These are phyloP conservation scores for Trichoderma cornu-damae DNA, from an alignment of 2,329 filamentous ascomycete genomes.

Conservation along the genomic window DNA sequence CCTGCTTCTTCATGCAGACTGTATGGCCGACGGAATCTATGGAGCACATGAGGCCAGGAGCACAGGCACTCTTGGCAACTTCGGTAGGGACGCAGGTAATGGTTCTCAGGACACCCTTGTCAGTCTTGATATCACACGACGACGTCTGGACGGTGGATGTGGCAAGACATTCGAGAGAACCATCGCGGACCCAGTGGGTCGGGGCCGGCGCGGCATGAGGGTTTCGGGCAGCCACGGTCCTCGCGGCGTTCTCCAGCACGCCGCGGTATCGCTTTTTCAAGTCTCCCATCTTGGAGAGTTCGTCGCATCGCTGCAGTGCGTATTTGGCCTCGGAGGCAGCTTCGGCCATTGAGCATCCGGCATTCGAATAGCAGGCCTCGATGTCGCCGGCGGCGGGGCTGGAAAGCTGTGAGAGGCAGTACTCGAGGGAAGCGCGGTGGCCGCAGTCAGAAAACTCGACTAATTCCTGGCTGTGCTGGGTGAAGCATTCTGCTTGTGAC, in stretches of 20 bases:
- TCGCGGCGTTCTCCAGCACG: not conserved
- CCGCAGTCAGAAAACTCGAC: slow-evolving; percentile 41
- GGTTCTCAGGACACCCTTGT: slow-evolving; percentile 32
- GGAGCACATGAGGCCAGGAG: slow-evolving; percentile 41
- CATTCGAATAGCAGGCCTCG: slow-evolving; percentile 34
- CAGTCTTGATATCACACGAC: slow-evolving; percentile 38
- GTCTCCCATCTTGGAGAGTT: slow-evolving; percentile 26
- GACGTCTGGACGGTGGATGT: slow-evolving; percentile 34
- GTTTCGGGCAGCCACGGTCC: slow-evolving; percentile 17
- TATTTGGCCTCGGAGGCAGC: slow-evolving; percentile 29
- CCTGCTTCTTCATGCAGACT: slow-evolving; percentile 39
- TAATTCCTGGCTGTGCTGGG: slow-evolving; percentile 35
- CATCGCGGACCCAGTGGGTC: slow-evolving; percentile 18
- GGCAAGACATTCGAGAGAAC: slow-evolving; percentile 34
- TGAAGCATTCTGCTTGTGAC: slow-evolving; percentile 38
- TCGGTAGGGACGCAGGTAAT: slow-evolving; percentile 38
- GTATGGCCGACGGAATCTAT: slow-evolving; percentile 33
- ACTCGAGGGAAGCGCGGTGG: slow-evolving; percentile 36
- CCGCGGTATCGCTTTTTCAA: slow-evolving; percentile 29
- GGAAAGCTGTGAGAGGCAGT: slow-evolving; percentile 39
- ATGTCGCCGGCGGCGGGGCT: slow-evolving; percentile 33
- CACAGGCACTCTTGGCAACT: slow-evolving; percentile 37
- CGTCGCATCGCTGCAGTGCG: slow-evolving; percentile 32
- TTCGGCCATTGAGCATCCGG: slow-evolving; percentile 33
- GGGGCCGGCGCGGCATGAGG: slow-evolving; percentile 21